phyloP scores from a whole-genome alignment of 345 rosid species.

The Dovyalis caffra region DNA sequence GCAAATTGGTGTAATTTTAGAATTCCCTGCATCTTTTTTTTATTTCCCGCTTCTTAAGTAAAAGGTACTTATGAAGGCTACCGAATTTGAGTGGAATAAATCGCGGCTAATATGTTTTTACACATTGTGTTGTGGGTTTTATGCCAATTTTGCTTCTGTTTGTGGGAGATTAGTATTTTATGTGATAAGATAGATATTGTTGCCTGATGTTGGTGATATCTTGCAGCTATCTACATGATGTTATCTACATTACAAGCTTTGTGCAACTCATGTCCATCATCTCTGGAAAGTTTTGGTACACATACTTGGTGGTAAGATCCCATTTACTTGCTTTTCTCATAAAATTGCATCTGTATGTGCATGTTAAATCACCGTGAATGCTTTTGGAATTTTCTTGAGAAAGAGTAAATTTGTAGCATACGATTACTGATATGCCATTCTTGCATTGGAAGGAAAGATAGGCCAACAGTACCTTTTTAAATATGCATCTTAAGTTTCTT shows the following conservation, averaged over 20 bases:
- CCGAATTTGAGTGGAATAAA: too few species aligned
- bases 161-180: not conserved
- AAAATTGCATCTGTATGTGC: not conserved
- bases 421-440: not conserved
- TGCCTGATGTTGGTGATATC: slow-evolving; percentile 5
- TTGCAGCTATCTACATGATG: slow-evolving; percentile 73
- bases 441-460: not conserved
- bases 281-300: slow-evolving; percentile 82
- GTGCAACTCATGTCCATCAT: slow-evolving; percentile 79
- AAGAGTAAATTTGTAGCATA: not conserved
- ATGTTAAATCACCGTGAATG: not conserved
- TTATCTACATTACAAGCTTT: slow-evolving; percentile 79
- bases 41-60: too few species aligned
- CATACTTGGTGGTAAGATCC: slow-evolving; percentile 70
- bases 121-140: too few species aligned
- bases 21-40: too few species aligned
- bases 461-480: not conserved
- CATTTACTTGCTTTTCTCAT: not conserved
- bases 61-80: too few species aligned
- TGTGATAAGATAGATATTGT: not conserved
- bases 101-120: too few species aligned
- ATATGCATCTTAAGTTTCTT: not conserved
- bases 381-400: not conserved
- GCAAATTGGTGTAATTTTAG: not conserved
- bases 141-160: not conserved